Evolutionary conservation across 176 grass and related monocot species (phyloP).

Genomic region (Ampelocalamus luodianensis): DNA sequence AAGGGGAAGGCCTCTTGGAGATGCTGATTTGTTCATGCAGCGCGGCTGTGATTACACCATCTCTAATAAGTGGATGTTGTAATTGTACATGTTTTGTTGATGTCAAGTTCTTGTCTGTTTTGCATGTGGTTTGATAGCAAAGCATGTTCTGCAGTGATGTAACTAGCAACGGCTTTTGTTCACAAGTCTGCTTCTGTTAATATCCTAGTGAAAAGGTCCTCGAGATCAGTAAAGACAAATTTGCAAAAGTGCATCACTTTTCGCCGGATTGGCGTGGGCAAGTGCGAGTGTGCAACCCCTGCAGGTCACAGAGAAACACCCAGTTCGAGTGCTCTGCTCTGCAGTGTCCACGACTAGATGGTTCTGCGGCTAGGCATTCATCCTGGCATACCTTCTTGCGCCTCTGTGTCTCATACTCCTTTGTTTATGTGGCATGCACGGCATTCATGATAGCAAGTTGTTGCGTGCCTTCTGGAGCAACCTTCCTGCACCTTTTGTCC

Average conservation of each 20-base stretch:
- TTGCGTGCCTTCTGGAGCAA: slow-evolving; percentile 27
- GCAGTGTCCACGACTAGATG: neutral
- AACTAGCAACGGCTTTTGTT: neutral
- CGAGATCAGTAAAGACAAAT: neutral
- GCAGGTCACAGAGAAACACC: neutral
- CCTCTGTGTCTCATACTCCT: neutral
- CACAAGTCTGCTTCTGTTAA: neutral
- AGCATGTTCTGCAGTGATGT: neutral
- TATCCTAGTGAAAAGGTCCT: neutral
- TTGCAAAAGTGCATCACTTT: neutral
- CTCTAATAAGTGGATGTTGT: slow-evolving; percentile 52
- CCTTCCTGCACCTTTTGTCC: neutral
- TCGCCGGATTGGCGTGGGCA: neutral
- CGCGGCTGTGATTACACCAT: slow-evolving; percentile 52
- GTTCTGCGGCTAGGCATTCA: neutral
- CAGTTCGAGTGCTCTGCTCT: neutral
- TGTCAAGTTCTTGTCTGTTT: neutral
- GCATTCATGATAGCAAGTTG: slow-evolving; percentile 17
- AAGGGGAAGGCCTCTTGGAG: neutral
- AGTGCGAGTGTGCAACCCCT: neutral
- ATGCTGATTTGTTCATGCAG: slow-evolving; percentile 53
- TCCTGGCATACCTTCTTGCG: neutral
- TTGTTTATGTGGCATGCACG: neutral
- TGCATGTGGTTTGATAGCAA: neutral
- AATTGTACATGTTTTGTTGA: neutral